Evolutionary conservation across 2,329 filamentous ascomycete genomes (phyloP).

Genomic region (Penicillium sp.): DNA sequence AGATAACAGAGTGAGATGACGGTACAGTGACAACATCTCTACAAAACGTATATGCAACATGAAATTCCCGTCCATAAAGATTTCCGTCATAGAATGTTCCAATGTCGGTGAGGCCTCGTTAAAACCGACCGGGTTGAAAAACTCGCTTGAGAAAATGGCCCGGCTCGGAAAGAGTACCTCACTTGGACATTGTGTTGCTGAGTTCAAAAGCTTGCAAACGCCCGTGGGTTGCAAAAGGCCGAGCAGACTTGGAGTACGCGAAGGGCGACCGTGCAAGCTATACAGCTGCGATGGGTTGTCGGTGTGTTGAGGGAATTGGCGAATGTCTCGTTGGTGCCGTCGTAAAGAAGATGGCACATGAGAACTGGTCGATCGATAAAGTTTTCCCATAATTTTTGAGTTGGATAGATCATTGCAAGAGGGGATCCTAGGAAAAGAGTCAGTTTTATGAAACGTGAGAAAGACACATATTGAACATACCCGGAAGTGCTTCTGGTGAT

Average conservation of each 20-base stretch:
- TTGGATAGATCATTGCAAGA: constrained; percentile 47
- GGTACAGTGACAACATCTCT: not conserved
- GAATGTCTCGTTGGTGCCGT: constrained; percentile 1
- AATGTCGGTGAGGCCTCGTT: constrained; percentile 7
- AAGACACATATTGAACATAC: constrained; percentile 41
- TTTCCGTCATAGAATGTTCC: constrained; percentile 4
- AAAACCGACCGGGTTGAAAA: constrained; percentile 10
- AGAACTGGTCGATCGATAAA: constrained; percentile 1
- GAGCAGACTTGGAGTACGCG: not conserved
- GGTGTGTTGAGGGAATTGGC: not conserved
- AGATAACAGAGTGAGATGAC: not conserved
- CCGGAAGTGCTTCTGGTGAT: constrained; percentile 75
- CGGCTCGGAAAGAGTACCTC: constrained; percentile 9
- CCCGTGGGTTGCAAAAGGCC: not conserved
- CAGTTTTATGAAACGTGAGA: constrained; percentile 14
- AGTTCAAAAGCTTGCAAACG: not conserved
- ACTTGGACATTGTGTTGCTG: not conserved
- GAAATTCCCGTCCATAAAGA: constrained; percentile 5
- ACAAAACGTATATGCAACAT: constrained; percentile 9
- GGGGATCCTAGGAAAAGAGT: constrained; percentile 46
- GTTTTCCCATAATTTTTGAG: not conserved
- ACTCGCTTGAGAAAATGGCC: constrained; percentile 5
- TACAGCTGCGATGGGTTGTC: constrained; percentile 2
- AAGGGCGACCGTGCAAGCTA: not conserved
- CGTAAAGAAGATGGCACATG: not conserved